phyloP scores from a whole-genome alignment of 192 early-diverging fungal genomes.

The Gryganskiella cystojenkinii region DNA sequence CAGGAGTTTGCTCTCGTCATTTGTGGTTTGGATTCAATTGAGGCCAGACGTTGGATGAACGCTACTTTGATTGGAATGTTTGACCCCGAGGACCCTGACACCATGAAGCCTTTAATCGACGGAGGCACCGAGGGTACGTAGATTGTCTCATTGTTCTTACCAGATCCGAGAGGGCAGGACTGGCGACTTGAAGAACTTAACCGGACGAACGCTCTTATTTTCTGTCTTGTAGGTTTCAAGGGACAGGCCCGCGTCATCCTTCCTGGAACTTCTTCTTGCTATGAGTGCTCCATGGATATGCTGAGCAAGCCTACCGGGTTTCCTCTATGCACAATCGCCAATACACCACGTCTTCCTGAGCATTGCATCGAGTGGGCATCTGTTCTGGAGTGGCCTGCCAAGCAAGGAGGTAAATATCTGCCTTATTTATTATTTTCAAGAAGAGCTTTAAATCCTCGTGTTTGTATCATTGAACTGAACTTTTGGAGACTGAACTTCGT shows the following conservation, averaged over 20 bases:
- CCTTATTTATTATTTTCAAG: not conserved
- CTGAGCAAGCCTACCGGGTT: conserved; percentile 89
- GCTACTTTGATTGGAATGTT: conserved; percentile 84
- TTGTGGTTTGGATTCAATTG: conserved; percentile 95
- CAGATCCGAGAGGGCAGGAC: too few relatives aligned
- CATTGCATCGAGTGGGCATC: conserved; percentile 99
- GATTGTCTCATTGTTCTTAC: too few relatives aligned
- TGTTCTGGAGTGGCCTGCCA: conserved; percentile 90
- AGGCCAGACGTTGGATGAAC: conserved; percentile 98
- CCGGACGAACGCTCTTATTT: not conserved
- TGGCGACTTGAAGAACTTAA: too few relatives aligned
- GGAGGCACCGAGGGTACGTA: conserved; percentile 87
- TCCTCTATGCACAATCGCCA: conserved; percentile 98
- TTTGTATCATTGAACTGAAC: too few relatives aligned
- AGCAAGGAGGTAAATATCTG: conserved; percentile 68
- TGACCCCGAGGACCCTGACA: conserved; percentile 76
- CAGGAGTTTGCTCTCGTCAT: conserved; percentile 87
- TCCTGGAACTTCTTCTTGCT: conserved; percentile 88
- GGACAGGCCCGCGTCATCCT: conserved; percentile 95
- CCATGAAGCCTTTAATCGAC: conserved; percentile 90
- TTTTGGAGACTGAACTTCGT: not conserved
- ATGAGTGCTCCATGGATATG: conserved; percentile 96
- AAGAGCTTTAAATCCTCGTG: too few relatives aligned
- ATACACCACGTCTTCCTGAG: conserved; percentile 96
- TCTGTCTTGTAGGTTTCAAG: conserved; percentile 77